A percentile compares a stretch with the other conserved stretches of the same genome.
phyloP scores from a whole-genome alignment of 768 basidiomycete genomes.

The Suillus variegatus region DNA sequence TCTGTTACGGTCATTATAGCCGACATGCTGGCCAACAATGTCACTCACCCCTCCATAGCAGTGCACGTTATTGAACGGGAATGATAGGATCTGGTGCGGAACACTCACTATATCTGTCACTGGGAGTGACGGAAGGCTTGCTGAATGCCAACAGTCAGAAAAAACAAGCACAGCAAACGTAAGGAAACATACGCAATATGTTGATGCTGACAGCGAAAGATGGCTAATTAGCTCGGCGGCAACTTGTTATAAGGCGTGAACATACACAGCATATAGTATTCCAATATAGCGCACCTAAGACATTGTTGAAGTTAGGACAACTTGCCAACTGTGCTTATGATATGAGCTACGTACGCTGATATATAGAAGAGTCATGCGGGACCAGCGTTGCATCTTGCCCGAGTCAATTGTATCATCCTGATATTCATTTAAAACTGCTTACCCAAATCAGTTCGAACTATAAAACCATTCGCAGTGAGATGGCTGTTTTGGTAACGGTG shows the following conservation, averaged over 20 bases:
- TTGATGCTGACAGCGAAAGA: background rate
- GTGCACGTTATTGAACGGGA: background rate
- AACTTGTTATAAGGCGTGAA: background rate
- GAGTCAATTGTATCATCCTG: background rate
- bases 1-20: background rate
- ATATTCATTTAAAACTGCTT: background rate
- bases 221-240: background rate
- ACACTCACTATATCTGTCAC: background rate
- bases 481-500: background rate
- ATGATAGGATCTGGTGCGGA: background rate
- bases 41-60: background rate
- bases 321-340: background rate
- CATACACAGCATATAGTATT: background rate
- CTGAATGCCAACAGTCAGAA: background rate
- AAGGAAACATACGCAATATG: background rate
- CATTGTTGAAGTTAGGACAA: background rate
- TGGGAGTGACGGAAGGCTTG: background rate
- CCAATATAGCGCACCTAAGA: background rate
- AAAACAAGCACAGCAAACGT: background rate
- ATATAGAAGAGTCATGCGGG: background rate
- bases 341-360: background rate
- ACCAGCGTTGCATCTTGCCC: background rate
- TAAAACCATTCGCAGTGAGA: background rate
- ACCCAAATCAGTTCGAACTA: conserved; percentile 1
- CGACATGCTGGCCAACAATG: background rate